Percentiles rank a stretch among this genome's conserved stretches.
Conservation (phyloP, 257 asterid genomes). For the Fraxinus americana region DNA sequence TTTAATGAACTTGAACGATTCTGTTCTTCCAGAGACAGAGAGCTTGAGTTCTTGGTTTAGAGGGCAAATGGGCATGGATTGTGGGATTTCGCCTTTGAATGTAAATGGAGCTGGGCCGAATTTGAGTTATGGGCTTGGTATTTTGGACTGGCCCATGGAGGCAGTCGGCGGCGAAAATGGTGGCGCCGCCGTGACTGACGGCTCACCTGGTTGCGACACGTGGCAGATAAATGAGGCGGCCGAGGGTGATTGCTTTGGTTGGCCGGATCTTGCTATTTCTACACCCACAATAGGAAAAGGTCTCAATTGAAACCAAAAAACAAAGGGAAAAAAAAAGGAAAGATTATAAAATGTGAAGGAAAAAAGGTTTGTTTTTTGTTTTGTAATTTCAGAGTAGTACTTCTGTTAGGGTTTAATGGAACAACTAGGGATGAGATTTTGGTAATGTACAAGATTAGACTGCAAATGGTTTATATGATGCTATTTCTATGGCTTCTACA, state of each 20-base stretch:
- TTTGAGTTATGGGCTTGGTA: constrained; percentile 42
- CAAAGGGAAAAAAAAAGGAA: neutral
- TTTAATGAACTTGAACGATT: constrained; percentile 14
- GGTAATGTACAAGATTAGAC: neutral
- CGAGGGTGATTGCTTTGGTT: constrained; percentile 46
- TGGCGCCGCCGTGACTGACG: neutral
- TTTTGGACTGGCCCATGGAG: constrained; percentile 52
- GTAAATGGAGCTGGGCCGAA: constrained; percentile 41
- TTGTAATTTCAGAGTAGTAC: neutral
- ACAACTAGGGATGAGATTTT: neutral
- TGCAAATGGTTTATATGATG: neutral
- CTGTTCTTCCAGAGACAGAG: constrained; percentile 2
- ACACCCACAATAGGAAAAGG: constrained; percentile 49
- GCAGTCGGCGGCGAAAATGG: neutral
- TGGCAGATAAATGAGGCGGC: constrained; percentile 45
- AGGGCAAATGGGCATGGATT: constrained; percentile 14
- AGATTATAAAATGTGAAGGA: neutral
- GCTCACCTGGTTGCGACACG: constrained; percentile 23
- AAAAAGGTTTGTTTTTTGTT: neutral
- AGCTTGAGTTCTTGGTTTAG: constrained; percentile 6
- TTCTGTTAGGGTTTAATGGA: neutral
- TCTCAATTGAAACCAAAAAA: constrained; percentile 29
- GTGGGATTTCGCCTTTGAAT: constrained; percentile 26
- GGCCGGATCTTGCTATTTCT: constrained; percentile 60
- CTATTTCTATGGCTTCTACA: neutral